These are phyloP conservation scores for Ophiostoma perfectum DNA, from an alignment of 2,329 filamentous ascomycete genomes.

Conservation along the genomic window DNA sequence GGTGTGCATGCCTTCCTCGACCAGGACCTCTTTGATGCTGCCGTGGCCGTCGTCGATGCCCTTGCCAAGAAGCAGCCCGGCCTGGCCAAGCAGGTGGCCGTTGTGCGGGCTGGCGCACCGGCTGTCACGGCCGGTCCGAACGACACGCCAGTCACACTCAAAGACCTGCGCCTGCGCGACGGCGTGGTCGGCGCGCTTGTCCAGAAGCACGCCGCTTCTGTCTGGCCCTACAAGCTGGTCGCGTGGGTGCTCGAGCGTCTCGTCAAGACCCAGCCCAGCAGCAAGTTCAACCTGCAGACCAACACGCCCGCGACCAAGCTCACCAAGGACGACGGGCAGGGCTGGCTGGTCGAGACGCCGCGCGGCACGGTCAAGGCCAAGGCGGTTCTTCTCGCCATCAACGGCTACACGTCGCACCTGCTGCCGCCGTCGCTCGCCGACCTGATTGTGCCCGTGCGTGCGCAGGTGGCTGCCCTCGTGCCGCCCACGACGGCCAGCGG, in stretches of 20 bases:
- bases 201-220: slow-evolving; percentile 58
- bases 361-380: slow-evolving; percentile 61
- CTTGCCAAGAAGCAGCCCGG: slow-evolving; percentile 51
- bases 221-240: slow-evolving; percentile 84
- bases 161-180: slow-evolving; percentile 48
- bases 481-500: slow-evolving; percentile 41
- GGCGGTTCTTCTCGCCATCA: slow-evolving; percentile 71
- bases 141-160: slow-evolving; percentile 34
- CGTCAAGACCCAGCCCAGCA: slow-evolving; percentile 34
- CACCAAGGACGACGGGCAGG: slow-evolving; percentile 31
- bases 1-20: slow-evolving; percentile 62
- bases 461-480: slow-evolving; percentile 62
- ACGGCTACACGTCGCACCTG: slow-evolving; percentile 75
- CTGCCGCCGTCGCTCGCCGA: slow-evolving; percentile 64
- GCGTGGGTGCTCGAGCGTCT: slow-evolving; percentile 62
- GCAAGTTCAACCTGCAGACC: slow-evolving; percentile 65
- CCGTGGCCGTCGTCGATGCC: slow-evolving; percentile 44
- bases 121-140: not conserved
- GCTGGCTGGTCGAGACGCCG: slow-evolving; percentile 60
- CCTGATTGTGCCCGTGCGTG: slow-evolving; percentile 71
- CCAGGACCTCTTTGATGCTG: slow-evolving; percentile 48
- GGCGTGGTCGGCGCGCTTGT: slow-evolving; percentile 58
- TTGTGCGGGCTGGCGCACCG: slow-evolving; percentile 34
- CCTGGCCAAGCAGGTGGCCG: slow-evolving; percentile 45
- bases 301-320: slow-evolving; percentile 58